Conservation (phyloP, 768 basidiomycete species). For the Xerocomus brunneocitrinus region DNA sequence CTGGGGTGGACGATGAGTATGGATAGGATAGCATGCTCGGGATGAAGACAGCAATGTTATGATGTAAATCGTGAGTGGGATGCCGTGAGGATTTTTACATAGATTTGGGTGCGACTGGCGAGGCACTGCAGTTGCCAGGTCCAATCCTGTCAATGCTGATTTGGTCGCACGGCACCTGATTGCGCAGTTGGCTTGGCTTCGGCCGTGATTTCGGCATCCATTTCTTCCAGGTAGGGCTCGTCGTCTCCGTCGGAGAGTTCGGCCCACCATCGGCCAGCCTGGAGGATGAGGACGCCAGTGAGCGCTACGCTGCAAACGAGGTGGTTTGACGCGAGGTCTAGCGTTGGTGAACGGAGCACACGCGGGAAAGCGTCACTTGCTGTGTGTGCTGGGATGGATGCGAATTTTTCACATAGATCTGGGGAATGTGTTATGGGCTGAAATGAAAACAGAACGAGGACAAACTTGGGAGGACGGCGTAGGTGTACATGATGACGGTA, state of each 20-base stretch:
- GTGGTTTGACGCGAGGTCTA: constrained; percentile 79
- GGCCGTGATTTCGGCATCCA: constrained; percentile 15
- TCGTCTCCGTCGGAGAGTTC: constrained; percentile 66
- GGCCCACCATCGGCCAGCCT: constrained; percentile 83
- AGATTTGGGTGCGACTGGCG: neutral
- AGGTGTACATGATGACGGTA: constrained; percentile 66
- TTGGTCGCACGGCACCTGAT: neutral
- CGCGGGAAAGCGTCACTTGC: constrained; percentile 59
- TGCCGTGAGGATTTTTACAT: constrained; percentile 6
- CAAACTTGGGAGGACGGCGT: constrained; percentile 79
- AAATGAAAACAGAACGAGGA: constrained; percentile 5
- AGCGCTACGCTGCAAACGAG: constrained; percentile 85
- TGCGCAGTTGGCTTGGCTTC: constrained; percentile 4
- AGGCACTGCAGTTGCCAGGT: neutral
- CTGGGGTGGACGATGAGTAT: neutral
- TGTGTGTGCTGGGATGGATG: constrained; percentile 48
- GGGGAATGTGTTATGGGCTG: constrained; percentile 5
- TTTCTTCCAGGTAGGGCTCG: constrained; percentile 34
- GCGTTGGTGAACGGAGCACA: constrained; percentile 54
- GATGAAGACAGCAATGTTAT: constrained; percentile 19
- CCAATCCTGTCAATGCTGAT: constrained; percentile 11
- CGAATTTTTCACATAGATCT: constrained; percentile 62
- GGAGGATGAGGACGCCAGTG: constrained; percentile 79
- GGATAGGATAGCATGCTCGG: constrained; percentile 18
- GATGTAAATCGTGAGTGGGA: constrained; percentile 21